Conservation (phyloP, 371 early-diverging fungal species). For the Choanephora cucurbitarum region DNA sequence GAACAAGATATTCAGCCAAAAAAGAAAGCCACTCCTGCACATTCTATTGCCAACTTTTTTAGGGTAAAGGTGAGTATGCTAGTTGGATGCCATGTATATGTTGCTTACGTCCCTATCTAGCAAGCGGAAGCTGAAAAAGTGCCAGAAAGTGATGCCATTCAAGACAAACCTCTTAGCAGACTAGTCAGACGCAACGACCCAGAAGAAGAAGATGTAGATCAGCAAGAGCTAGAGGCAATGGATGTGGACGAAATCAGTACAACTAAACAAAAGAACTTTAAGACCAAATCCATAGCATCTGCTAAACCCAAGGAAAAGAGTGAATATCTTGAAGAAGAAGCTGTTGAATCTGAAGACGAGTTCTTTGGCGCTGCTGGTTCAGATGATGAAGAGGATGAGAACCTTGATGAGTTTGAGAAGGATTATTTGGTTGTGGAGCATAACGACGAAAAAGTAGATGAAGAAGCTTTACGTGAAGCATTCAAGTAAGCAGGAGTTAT, state of each 20-base stretch:
- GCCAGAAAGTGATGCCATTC: neutral
- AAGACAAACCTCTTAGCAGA: constrained; percentile 21
- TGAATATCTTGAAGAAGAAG: constrained; percentile 48
- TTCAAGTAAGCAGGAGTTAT: constrained; percentile 32
- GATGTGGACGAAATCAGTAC: constrained; percentile 12
- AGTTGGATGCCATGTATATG: neutral
- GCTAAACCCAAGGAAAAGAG: constrained; percentile 19
- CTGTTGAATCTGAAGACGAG: constrained; percentile 54
- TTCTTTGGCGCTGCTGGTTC: constrained; percentile 46
- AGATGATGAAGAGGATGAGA: constrained; percentile 35
- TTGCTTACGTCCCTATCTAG: neutral
- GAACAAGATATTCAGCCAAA: constrained; percentile 2
- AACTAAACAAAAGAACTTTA: neutral
- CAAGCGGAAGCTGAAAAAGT: neutral
- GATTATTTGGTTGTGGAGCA: constrained; percentile 46
- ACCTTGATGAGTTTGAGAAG: constrained; percentile 45
- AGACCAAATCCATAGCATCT: neutral
- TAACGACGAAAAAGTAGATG: constrained; percentile 44
- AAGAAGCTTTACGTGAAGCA: constrained; percentile 32
- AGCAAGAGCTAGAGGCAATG: constrained; percentile 5
- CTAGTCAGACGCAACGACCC: constrained; percentile 18
- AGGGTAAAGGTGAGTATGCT: constrained; percentile 15
- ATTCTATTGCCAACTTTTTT: constrained; percentile 32
- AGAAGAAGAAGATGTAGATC: too few relatives aligned
- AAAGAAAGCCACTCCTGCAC: constrained; percentile 19